These are phyloP conservation scores for Trichophyton schoenleinii DNA, from an alignment of 2,329 filamentous ascomycete genomes.

Conservation along the genomic window DNA sequence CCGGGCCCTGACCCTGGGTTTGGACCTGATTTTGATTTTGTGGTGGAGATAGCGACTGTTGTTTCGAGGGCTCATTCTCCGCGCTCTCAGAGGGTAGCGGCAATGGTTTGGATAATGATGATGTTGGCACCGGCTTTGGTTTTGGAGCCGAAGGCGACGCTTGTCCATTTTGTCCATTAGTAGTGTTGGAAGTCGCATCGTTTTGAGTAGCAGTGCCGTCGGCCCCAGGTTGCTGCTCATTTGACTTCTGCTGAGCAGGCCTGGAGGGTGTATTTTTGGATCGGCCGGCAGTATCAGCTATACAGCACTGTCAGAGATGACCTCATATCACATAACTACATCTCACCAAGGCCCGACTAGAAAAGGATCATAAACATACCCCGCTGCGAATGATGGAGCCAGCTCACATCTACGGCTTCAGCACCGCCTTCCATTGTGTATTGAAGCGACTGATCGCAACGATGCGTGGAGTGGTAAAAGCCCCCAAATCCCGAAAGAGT, in stretches of 20 bases:
- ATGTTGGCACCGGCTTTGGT: background rate
- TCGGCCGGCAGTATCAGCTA: constrained; percentile 24
- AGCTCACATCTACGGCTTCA: constrained; percentile 75
- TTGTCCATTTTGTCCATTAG: constrained; percentile 1
- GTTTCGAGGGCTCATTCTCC: background rate
- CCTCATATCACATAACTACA: background rate
- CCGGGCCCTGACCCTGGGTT: background rate
- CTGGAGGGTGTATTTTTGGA: constrained; percentile 25
- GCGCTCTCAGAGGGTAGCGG: background rate
- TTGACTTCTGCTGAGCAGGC: background rate
- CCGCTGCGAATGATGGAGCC: constrained; percentile 77
- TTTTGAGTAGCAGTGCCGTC: background rate
- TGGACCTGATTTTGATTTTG: background rate
- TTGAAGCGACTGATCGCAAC: background rate
- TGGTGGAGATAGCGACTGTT: background rate
- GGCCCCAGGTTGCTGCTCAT: background rate
- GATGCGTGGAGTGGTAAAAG: background rate
- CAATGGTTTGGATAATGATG: background rate
- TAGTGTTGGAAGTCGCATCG: background rate
- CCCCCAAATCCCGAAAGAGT: no score
- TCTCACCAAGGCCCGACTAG: background rate
- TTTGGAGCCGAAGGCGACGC: background rate
- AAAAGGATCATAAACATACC: constrained; percentile 41
- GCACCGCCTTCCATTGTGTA: constrained; percentile 56
- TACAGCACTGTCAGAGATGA: background rate